phyloP scores from a whole-genome alignment of 2,329 filamentous ascomycete genomes.

The Fusarium euwallaceae region DNA sequence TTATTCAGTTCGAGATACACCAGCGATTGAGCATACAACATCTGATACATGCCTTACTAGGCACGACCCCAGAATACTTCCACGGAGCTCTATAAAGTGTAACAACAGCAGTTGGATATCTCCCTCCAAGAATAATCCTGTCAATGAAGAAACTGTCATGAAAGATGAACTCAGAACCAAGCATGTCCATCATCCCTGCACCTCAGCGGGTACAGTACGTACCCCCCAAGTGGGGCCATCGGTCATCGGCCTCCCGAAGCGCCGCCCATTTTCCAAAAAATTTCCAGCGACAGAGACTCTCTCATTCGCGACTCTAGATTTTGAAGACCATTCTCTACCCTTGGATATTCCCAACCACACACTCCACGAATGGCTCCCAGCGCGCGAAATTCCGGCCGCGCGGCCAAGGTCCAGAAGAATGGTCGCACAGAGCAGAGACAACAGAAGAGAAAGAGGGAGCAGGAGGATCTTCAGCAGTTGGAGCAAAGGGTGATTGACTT shows the following conservation, averaged over 20 bases:
- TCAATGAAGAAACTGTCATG: background rate
- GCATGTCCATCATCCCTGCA: background rate
- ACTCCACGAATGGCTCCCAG: slow-evolving; percentile 41
- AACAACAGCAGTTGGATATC: too few relatives aligned
- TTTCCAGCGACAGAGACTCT: slow-evolving; percentile 32
- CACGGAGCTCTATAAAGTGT: too few relatives aligned
- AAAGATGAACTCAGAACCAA: too few relatives aligned
- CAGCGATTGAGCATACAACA: background rate
- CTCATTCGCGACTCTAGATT: slow-evolving; percentile 26
- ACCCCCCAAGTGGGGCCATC: slow-evolving; percentile 24
- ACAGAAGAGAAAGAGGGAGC: slow-evolving; percentile 55
- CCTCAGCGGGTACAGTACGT: background rate
- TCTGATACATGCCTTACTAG: too few relatives aligned
- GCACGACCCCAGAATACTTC: too few relatives aligned
- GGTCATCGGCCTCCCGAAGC: slow-evolving; percentile 36
- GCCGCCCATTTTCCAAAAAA: slow-evolving; percentile 45
- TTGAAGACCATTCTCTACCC: background rate
- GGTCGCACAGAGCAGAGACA: slow-evolving; percentile 51
- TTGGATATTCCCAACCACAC: too few relatives aligned
- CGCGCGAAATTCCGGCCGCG: slow-evolving; percentile 41
- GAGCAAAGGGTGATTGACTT: slow-evolving; percentile 51
- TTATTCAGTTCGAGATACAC: too few relatives aligned
- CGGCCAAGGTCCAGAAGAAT: slow-evolving; percentile 45
- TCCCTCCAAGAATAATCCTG: rapidly evolving
- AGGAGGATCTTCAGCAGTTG: slow-evolving; percentile 53